phyloP scores from a whole-genome alignment of 2,329 filamentous ascomycete species.

The Coniochaeta hoffmannii region DNA sequence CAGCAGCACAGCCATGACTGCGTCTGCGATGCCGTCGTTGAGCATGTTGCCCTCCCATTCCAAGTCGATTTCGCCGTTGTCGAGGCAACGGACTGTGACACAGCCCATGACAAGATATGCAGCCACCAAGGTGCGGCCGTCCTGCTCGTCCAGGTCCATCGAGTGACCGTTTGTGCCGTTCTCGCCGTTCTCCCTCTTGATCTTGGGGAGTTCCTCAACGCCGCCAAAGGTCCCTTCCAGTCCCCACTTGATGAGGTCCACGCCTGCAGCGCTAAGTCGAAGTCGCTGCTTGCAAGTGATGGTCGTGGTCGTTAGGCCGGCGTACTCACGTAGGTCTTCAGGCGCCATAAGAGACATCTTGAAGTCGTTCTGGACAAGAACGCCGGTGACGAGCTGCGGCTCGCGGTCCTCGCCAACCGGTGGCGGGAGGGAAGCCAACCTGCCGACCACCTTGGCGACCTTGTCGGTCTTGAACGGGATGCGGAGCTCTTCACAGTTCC shows the following conservation, averaged over 20 bases:
- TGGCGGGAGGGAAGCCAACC: constrained; percentile 74
- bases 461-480: constrained; percentile 97
- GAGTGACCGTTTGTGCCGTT: constrained; percentile 24
- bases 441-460: constrained; percentile 90
- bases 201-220: constrained; percentile 62
- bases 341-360: constrained; percentile 96
- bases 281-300: constrained; percentile 90
- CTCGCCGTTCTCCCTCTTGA: constrained; percentile 30
- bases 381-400: constrained; percentile 66
- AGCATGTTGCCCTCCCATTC: constrained; percentile 98
- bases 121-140: constrained; percentile 46
- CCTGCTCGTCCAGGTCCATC: constrained; percentile 53
- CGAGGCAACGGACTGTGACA: constrained; percentile 71
- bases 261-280: constrained; percentile 76
- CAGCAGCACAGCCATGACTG: constrained; percentile 85
- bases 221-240: constrained; percentile 90
- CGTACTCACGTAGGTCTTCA: constrained; percentile 91
- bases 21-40: constrained; percentile 97
- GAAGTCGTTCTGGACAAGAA: constrained; percentile 95
- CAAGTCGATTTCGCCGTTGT: constrained; percentile 74
- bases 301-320: constrained; percentile 91
- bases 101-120: constrained; percentile 81
- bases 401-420: constrained; percentile 35
- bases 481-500: constrained; percentile 89
- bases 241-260: constrained; percentile 89